Base-by-base conservation (phyloP, 169 alveolate species). In the Besnoitia besnoiti region DNA sequence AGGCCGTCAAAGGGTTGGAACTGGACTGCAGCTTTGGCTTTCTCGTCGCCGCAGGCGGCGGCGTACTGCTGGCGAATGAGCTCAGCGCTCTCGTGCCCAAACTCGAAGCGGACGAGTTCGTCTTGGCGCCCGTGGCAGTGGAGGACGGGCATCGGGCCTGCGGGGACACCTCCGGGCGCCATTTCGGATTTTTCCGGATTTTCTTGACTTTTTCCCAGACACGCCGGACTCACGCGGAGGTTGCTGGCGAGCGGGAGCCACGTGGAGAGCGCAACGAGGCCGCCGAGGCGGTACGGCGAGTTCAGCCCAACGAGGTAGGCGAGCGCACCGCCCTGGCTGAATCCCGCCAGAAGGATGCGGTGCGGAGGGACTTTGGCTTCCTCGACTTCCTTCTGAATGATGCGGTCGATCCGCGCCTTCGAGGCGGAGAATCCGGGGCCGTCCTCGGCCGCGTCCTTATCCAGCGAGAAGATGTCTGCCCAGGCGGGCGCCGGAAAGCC, bases 241-340 rank as follows among this genome's bases (percentile, higher is more conserved):
- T 59, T 85, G n/a, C 51, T 75, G 42, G 89, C 87, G 46, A 88
- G 85, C 0, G 95, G 95, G 51, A 77, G 49, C 95, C 95, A 92
- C 12, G 90, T 39, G 39, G 95, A 92, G n/a, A 92, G 90, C 10
- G 93, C 46, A 12, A 92, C 30, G 14, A 92, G 49, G 37, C 95
- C 95, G 35, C 95, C 95, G 21, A 92, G 67, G 49, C 82, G 85
- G 85, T 76, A 49, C 55, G 79, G 62, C 55, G 91, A 75, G 10
- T 85, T 59, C 39, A 92, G 90, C 67, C 91, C 90, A 2, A 75
- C 85, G 0, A 92, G 39, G 37, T 92, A 92, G 24, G 95, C 92
- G 61, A 92, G 37, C 16, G 95, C 95, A 0, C 92, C 95, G 21
- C 95, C 95, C 46, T 92, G 95, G 80, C 95, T 92, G 85, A 92